These are phyloP conservation scores for Picea glauca DNA, from an alignment of 75 land plant species.

Conservation along the genomic window DNA sequence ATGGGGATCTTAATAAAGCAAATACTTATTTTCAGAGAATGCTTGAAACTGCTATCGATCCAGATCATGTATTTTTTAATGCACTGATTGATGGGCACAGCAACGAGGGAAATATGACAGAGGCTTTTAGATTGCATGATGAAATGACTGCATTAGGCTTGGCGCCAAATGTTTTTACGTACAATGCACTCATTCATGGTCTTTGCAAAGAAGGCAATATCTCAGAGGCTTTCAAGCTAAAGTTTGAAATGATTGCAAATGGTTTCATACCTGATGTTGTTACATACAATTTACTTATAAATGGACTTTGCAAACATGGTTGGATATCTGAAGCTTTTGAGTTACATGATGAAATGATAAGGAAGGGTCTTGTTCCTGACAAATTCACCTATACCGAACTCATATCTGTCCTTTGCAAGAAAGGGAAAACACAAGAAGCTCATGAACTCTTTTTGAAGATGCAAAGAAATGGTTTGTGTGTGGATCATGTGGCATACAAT, in stretches of 20 bases:
- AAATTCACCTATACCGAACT: conserved; percentile 43
- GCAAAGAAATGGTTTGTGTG: conserved; percentile 26
- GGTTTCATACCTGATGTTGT: conserved; percentile 48
- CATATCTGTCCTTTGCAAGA: conserved; percentile 33
- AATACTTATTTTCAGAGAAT: conserved; percentile 24
- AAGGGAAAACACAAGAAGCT: conserved; percentile 38
- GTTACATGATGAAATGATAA: conserved; percentile 45
- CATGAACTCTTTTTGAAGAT: conserved; percentile 26
- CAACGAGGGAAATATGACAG: conserved; percentile 36
- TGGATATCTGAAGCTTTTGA: conserved; percentile 23
- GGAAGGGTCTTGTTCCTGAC: conserved; percentile 38
- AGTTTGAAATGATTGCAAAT: conserved; percentile 41
- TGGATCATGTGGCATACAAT: conserved; percentile 43
- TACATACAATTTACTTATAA: conserved; percentile 53
- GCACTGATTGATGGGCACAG: conserved; percentile 51
- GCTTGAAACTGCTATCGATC: conserved; percentile 25
- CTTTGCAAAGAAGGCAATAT: conserved; percentile 34
- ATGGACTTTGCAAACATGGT: conserved; percentile 42
- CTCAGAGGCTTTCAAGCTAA: conserved; percentile 31
- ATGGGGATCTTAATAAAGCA: conserved; percentile 33
- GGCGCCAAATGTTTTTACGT: conserved; percentile 42
- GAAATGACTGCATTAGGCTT: conserved; percentile 33
- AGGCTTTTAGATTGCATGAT: conserved; percentile 26
- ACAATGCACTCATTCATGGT: conserved; percentile 59
- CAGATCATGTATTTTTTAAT: conserved; percentile 45